Base-by-base conservation (phyloP, 352 stramenopile species). In the Pythium aristosporum region DNA sequence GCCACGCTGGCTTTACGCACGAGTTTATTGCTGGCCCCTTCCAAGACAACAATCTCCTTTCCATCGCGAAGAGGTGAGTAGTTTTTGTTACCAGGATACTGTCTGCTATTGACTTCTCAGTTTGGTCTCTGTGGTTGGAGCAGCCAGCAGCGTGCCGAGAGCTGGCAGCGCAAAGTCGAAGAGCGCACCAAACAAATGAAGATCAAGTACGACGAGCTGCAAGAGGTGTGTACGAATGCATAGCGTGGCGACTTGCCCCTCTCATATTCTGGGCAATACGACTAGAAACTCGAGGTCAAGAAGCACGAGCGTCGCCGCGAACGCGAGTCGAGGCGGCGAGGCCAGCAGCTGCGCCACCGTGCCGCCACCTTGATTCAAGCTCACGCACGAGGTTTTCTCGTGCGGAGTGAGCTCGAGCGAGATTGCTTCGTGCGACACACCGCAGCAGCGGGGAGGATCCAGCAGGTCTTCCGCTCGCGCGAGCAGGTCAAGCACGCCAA, bases 21-120 rank as follows among this genome's bases (percentile, higher is more conserved):
- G 77, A 85, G 23, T 89, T 88, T 50, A 72, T 85, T 16, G 72
- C 78, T 16, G 80, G 80, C 21, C 73, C 59, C 20, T 89, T 79
- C 55, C 37, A 69, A 3, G 78, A 89, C 64, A 74, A 63, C 32
- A 82, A 75, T 41, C 77, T 89, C 59, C 63, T 72, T 15, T 89
- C 80, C 5, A 69, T 87, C 23, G 80, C 87, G 50, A 87, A 84
- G 46, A 84, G 71, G 71, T 77, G 15, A 2, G 21, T 61, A 43
- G 1, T 53, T 30, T 30, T 2, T 30, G 25, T 30, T 30, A 5
- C 5, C 3, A 5, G 25, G 25, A 30, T 30, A 30, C 25, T 30
- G 25, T 30, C 25, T 30, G 25, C 3, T 5, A 1, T 30, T 30
- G 3, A 30, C 25, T 30, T 2, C 25, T 30, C 25, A 30, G 25